Evolutionary conservation across 2,329 filamentous ascomycete genomes (phyloP).

Genomic region (Claviceps pazoutovae): DNA sequence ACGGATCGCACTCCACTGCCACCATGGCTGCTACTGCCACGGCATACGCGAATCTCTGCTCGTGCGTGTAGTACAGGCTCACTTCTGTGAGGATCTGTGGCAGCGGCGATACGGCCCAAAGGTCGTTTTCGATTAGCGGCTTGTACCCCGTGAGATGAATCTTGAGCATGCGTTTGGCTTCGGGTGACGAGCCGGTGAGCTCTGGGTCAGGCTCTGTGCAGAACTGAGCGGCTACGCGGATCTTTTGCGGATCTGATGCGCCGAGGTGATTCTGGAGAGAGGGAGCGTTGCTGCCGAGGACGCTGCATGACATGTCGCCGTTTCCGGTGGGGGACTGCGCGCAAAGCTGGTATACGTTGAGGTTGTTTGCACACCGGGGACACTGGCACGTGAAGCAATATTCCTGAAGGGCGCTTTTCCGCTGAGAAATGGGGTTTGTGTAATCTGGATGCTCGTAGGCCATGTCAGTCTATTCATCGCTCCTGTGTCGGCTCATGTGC

Average conservation of each 20-base stretch:
- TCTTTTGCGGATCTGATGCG: constrained; percentile 14
- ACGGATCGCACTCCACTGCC: constrained; percentile 34
- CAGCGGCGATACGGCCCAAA: constrained; percentile 38
- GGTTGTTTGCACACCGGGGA: constrained; percentile 32
- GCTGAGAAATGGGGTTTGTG: constrained; percentile 28
- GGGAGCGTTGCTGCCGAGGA: constrained; percentile 19
- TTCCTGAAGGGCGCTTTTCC: constrained; percentile 28
- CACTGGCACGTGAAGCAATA: constrained; percentile 43
- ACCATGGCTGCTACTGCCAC: constrained; percentile 35
- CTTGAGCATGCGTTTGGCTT: neutral
- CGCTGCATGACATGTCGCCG: constrained; percentile 27
- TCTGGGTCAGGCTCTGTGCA: neutral
- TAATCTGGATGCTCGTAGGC: constrained; percentile 24
- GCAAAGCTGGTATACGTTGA: constrained; percentile 41
- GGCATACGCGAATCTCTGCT: constrained; percentile 26
- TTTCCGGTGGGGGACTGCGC: constrained; percentile 21
- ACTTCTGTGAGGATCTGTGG: constrained; percentile 30
- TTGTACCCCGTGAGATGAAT: constrained; percentile 8
- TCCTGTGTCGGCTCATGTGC: too few relatives aligned
- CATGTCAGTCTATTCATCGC: neutral
- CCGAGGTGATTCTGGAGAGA: constrained; percentile 7
- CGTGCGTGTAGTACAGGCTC: constrained; percentile 29
- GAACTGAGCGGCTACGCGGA: constrained; percentile 4
- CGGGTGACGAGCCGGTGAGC: neutral
- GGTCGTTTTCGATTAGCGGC: constrained; percentile 12